These are phyloP conservation scores for Boletus barrowsii DNA, from an alignment of 768 basidiomycete genomes.

Conservation along the genomic window DNA sequence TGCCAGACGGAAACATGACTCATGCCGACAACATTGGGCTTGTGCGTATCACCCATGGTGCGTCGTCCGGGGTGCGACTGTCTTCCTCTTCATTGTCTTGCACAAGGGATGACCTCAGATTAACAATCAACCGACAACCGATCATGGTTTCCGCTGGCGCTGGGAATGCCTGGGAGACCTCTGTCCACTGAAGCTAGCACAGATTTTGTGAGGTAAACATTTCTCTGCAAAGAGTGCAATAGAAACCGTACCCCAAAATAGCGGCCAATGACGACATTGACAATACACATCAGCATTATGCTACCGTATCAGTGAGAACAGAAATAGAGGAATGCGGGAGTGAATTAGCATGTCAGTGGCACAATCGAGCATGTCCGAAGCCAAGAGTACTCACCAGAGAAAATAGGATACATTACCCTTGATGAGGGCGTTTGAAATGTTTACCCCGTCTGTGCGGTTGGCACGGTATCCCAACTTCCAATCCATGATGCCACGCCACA, in stretches of 20 bases:
- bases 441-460: not conserved
- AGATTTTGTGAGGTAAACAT: not conserved
- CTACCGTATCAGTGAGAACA: constrained; percentile 20
- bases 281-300: constrained; percentile 6
- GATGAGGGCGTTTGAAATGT: constrained; percentile 10
- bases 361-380: too few relatives aligned
- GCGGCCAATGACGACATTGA: not conserved
- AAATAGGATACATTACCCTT: constrained; percentile 14
- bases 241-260: constrained; percentile 1
- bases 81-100: not conserved
- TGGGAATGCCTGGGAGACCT: constrained; percentile 4
- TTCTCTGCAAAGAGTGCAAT: not conserved
- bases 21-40: too few relatives aligned
- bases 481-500: constrained; percentile 4
- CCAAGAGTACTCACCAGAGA: constrained; percentile 3
- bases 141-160: not conserved
- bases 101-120: not conserved
- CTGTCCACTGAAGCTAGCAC: not conserved
- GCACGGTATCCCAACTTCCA: not conserved
- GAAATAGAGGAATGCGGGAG: not conserved
- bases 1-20: too few relatives aligned
- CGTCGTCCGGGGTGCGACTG: too few relatives aligned
- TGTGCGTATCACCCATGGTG: too few relatives aligned
- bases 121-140: constrained; percentile 2
- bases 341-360: too few relatives aligned